A percentile compares a stretch with the other conserved stretches of the same genome.
phyloP scores from a whole-genome alignment of 495 filamentous ascomycete genomes.

The Pyrenula massariospora region DNA sequence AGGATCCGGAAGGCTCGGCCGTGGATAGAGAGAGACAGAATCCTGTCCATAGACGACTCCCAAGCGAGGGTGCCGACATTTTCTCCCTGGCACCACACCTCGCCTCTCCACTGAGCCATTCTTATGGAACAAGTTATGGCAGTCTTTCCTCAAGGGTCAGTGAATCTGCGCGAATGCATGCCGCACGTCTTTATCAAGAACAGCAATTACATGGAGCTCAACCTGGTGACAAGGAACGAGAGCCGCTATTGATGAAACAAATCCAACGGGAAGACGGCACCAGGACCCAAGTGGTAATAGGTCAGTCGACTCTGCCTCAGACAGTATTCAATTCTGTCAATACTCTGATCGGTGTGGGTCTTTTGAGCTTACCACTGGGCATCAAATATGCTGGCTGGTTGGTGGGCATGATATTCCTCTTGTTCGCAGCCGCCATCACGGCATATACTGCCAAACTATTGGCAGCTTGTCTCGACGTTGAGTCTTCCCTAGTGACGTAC shows the following conservation, averaged over 20 bases:
- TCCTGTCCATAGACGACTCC: not conserved
- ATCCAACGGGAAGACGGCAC: slow-evolving; percentile 80
- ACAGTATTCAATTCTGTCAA: slow-evolving; percentile 97
- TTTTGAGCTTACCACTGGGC: slow-evolving; percentile 81
- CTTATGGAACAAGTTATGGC: slow-evolving; percentile 68
- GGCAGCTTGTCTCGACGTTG: slow-evolving; percentile 80
- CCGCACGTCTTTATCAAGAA: slow-evolving; percentile 58
- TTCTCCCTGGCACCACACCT: slow-evolving; percentile 53
- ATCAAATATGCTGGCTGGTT: slow-evolving; percentile 89
- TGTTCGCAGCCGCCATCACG: slow-evolving; percentile 61
- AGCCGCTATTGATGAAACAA: slow-evolving; percentile 74
- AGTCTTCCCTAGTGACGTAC: slow-evolving; percentile 72
- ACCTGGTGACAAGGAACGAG: slow-evolving; percentile 51
- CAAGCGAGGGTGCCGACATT: slow-evolving; percentile 28
- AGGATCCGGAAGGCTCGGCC: slow-evolving; percentile 3
- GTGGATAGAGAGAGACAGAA: not conserved
- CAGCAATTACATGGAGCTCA: slow-evolving; percentile 43
- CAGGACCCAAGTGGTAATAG: slow-evolving; percentile 68
- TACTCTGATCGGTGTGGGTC: slow-evolving; percentile 81
- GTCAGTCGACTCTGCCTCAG: slow-evolving; percentile 87
- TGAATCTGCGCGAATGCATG: slow-evolving; percentile 57
- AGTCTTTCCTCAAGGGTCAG: slow-evolving; percentile 58
- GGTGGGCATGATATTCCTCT: slow-evolving; percentile 64
- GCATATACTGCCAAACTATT: slow-evolving; percentile 80
- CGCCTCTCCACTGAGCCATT: slow-evolving; percentile 53